Evolutionary conservation across 768 basidiomycete genomes (phyloP), one percentile per base, ranked within the genome.

Genomic region (Kockovaella imperatae): DNA sequence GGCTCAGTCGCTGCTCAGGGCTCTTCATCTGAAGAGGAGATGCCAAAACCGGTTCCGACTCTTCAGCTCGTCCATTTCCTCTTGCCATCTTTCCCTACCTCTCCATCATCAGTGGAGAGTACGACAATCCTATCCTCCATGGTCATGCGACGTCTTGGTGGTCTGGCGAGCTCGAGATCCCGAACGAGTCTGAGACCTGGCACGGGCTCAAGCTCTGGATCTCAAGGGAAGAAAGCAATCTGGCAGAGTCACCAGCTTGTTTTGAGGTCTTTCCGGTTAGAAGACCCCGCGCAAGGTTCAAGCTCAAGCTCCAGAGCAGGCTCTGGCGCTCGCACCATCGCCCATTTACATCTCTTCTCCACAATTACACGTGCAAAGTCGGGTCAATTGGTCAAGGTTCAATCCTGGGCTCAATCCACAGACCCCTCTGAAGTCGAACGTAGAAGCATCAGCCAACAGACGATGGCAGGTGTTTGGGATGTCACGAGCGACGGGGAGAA

Each of bases 331-430:
- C 50, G 49, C 8, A 48, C 55, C 7, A 46, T 57, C 13, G 49
- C 59, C 7, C 59, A 60, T 48, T 26, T 60, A 3, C 59, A 60
- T 25, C 31, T 60, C 6, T 60, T 60, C 45, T 43, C 45, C 6
- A 31, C 39, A 1, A 50, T 39, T 10, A 17, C 47, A 17, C 20
- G 40, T 14, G 5, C 44, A 8, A 35, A 11, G 5, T 25, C 38
- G 14, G 45, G 35, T 31, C 41, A 39, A 13, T 30, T 45, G 24
- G 40, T 41, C 26, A 39, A 21, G 18, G 42, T 39, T 13, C 34
- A 47, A 14, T 29, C 18, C 7, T n/a, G n/a, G n/a, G n/a, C n/a
- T n/a, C n/a, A n/a, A n/a, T n/a, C n/a, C n/a, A n/a, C n/a, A n/a
- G n/a, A n/a, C n/a, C n/a, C n/a, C n/a, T n/a, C n/a, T n/a, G 56